Percentiles rank a stretch among this genome's conserved stretches.
Conservation (phyloP, 1,284 basidiomycete species). For the Ganoderma leucocontextum region DNA sequence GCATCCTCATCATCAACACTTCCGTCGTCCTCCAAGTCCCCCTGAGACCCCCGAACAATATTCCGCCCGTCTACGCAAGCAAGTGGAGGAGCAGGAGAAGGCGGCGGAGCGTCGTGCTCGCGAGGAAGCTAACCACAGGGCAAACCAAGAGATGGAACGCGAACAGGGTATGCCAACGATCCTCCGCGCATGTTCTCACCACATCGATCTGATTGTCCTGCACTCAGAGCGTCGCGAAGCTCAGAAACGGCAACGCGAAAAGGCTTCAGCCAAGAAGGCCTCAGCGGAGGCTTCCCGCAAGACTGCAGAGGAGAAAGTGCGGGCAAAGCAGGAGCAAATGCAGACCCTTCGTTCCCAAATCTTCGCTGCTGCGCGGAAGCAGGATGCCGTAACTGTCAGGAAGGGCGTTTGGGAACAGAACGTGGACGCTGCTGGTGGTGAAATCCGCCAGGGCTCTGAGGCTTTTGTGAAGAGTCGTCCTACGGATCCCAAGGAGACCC, state of each 20-base stretch:
- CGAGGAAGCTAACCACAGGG: constrained; percentile 56
- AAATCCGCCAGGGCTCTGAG: constrained; percentile 64
- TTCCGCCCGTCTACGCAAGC: constrained; percentile 55
- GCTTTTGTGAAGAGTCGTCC: constrained; percentile 56
- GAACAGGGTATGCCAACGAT: constrained; percentile 53
- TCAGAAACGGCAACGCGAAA: constrained; percentile 64
- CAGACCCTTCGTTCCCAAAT: constrained; percentile 65
- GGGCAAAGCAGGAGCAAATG: constrained; percentile 52
- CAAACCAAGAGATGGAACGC: constrained; percentile 55
- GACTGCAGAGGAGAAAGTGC: constrained; percentile 58
- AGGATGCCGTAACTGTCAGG: constrained; percentile 61
- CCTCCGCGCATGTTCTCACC: neutral
- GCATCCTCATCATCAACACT: constrained; percentile 25
- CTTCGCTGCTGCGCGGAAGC: constrained; percentile 68
- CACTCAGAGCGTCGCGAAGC: constrained; percentile 56
- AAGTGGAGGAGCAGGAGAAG: constrained; percentile 59
- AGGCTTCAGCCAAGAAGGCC: constrained; percentile 61
- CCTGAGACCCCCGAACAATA: constrained; percentile 60
- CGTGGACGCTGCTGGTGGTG: constrained; percentile 75
- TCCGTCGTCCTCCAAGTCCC: constrained; percentile 45
- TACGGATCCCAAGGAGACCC: constrained; percentile 66
- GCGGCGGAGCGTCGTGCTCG: constrained; percentile 58
- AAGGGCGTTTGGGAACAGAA: constrained; percentile 71
- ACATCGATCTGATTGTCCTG: constrained; percentile 5
- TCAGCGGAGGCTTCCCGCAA: constrained; percentile 58